phyloP scores from a whole-genome alignment of 805 yeast genomes.

The Ogataea neopini region DNA sequence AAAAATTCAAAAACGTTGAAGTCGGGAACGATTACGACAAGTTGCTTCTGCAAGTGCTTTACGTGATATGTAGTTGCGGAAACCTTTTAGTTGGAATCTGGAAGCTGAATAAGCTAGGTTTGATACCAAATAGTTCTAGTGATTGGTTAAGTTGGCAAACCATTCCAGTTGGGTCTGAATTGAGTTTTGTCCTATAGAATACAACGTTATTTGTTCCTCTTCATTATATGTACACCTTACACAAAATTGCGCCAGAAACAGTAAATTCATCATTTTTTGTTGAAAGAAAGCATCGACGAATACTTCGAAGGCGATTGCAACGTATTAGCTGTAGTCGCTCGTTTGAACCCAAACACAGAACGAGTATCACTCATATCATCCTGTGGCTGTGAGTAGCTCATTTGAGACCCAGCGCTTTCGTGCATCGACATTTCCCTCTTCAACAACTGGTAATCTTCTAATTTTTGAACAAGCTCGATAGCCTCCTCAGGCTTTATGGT shows the following conservation, averaged over 20 bases:
- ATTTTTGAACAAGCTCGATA: conserved; percentile 54
- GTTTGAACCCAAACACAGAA: conserved; percentile 31
- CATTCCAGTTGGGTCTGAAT: conserved; percentile 32
- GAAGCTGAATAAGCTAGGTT: conserved; percentile 85
- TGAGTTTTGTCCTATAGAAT: conserved; percentile 28
- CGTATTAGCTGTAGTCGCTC: conserved; percentile 21
- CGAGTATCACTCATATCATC: conserved; percentile 20
- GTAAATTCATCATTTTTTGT: conserved; percentile 9
- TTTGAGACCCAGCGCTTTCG: conserved; percentile 8
- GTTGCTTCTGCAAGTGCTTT: conserved; percentile 29
- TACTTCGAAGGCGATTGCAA: conserved; percentile 21
- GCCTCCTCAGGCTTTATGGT: conserved; percentile 77
- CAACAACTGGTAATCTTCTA: conserved; percentile 36
- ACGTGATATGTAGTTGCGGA: conserved; percentile 44
- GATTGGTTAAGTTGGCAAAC: conserved; percentile 93
- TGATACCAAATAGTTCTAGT: conserved; percentile 81
- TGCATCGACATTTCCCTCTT: conserved; percentile 15
- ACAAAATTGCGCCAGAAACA: background rate
- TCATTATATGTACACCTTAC: conserved; percentile 2
- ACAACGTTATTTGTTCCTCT: conserved; percentile 1
- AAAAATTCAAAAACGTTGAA: conserved; percentile 46
- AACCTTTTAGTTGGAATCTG: conserved; percentile 76
- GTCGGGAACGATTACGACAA: conserved; percentile 27
- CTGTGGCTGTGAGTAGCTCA: conserved; percentile 5
- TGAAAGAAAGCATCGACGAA: conserved; percentile 25